Base-by-base conservation (phyloP, 2,329 filamentous ascomycete species). In the Xylariaceae sp. region DNA sequence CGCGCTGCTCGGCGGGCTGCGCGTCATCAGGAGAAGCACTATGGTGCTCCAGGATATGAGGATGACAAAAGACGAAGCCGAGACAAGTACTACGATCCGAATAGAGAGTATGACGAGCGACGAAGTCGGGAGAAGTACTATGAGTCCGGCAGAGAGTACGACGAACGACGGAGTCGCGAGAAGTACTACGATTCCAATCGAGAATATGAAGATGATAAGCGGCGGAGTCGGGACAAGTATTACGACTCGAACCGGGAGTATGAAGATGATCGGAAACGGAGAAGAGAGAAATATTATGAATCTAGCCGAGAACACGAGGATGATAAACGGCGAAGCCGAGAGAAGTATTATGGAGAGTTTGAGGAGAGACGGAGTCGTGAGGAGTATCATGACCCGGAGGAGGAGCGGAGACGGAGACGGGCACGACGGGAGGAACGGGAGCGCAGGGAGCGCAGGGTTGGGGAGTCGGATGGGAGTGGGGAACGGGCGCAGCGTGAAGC, bases 1-100 rank as follows among this genome's bases (percentile, higher is more conserved):
- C 79, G 79, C 7, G 81, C 81, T 4, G 81, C 81, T 53, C 77
- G 75, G 4, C 77, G 79, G 13, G 73, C 77, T 51, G 73, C 77
- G 13, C 76, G 78, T 15, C 78, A 30, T 30, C 23, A 30, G 5
- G 23, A 30, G 23, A 30, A 30, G 5, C 5, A 30, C 23, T 30
- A 30, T 5, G 23, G 23, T 5, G 5, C 23, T 4, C 23, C 4
- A 30, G 23, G 23, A 6, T 30, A 30, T 5, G 23, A 30, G 23
- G 23, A 30, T 30, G 23, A 30, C 23, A 30, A 30, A 4, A 30
- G 23, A 30, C 23, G 23, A 30, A 30, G 23, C 5, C 73, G 77
- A 52, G 73, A 75, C 53, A 78, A 74, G 74, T 55, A 76, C 41
- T 76, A 74, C 9, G 79, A 54, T 30, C 11, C n/a, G 18, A 50